Evolutionary conservation across 208 protist genomes (phyloP).

Genomic region (Acanthamoeba triangularis): DNA sequence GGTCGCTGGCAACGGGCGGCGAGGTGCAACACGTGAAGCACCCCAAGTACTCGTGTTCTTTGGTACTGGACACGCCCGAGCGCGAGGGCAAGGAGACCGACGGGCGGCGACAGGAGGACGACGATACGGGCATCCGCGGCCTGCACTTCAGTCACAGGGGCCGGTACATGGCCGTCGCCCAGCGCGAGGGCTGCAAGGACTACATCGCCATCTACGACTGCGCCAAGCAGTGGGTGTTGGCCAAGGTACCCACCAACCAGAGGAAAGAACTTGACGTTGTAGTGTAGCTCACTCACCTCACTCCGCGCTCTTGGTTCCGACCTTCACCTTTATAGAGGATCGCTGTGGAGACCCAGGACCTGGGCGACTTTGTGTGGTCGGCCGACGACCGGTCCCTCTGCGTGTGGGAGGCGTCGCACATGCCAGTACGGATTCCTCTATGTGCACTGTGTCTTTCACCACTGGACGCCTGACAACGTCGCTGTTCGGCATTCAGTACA

Average conservation of each 20-base stretch:
- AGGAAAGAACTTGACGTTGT: background rate
- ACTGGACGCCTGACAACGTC: no score
- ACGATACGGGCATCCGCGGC: background rate
- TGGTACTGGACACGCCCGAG: conserved; percentile 5
- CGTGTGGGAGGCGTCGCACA: conserved; percentile 17
- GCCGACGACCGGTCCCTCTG: conserved; percentile 41
- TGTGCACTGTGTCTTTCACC: background rate
- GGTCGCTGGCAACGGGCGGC: background rate
- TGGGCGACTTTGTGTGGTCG: conserved; percentile 51
- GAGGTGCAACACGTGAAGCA: background rate
- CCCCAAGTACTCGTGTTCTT: conserved; percentile 2
- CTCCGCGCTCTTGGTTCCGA: background rate
- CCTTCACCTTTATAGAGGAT: background rate
- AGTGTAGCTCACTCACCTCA: background rate
- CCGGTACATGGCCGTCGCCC: conserved; percentile 35
- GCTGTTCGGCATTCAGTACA: conserved; percentile 5
- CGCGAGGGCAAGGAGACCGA: background rate
- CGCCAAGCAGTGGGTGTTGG: background rate
- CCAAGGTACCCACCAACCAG: background rate
- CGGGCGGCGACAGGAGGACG: background rate
- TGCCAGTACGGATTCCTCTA: background rate
- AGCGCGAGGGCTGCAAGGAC: conserved; percentile 56
- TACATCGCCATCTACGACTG: conserved; percentile 56
- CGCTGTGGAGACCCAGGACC: conserved; percentile 2
- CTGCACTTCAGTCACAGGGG: conserved; percentile 52